These are phyloP conservation scores for Prosopis cineraria DNA, from an alignment of 306 rosid genomes.

Conservation along the genomic window DNA sequence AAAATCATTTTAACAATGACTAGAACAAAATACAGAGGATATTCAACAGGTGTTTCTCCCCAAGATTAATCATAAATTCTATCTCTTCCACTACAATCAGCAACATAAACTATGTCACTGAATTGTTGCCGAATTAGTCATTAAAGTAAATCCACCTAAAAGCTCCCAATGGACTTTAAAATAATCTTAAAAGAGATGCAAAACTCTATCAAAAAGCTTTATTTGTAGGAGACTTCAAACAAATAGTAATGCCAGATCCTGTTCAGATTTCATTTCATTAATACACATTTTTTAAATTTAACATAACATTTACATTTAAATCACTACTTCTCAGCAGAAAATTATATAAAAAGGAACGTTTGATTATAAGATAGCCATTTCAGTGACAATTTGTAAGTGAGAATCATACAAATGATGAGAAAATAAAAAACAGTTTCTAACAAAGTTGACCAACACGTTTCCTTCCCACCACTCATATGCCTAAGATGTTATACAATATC, in stretches of 20 bases:
- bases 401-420: not conserved
- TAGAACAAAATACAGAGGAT: not conserved
- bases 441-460: not conserved
- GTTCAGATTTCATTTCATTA: not conserved
- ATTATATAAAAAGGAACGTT: too few species aligned
- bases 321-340: not conserved
- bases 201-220: not conserved
- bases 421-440: too few species aligned
- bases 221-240: not conserved
- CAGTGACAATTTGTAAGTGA: not conserved
- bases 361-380: not conserved
- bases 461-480: not conserved
- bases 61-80: not conserved
- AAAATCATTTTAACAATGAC: not conserved
- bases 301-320: not conserved
- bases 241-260: not conserved
- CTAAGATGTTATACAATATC: not conserved
- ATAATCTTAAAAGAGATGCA: not conserved
- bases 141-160: too few species aligned
- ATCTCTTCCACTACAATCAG: not conserved
- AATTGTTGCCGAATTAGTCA: not conserved
- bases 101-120: not conserved
- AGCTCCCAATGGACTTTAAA: not conserved
- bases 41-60: not conserved
- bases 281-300: too few species aligned